phyloP scores from a whole-genome alignment of 2,329 filamentous ascomycete species.

The Curvularia eragrostidis region DNA sequence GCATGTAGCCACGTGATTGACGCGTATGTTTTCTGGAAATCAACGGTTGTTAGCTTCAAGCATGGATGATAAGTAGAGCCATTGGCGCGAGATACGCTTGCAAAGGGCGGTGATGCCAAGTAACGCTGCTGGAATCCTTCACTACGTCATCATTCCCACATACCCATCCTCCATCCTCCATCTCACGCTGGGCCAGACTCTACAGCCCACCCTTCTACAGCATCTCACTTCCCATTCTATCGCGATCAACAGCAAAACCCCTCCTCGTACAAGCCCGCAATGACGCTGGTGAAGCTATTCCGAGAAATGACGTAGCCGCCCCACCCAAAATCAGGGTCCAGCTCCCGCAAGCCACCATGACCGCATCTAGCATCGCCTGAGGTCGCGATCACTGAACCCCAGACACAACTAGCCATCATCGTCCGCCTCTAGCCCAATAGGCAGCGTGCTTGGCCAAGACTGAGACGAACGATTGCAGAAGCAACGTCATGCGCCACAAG shows the following conservation, averaged over 20 bases:
- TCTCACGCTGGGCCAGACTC: background rate
- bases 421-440: slow-evolving; percentile 17
- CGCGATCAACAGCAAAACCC: slow-evolving; percentile 6
- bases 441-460: slow-evolving; percentile 15
- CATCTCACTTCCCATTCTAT: slow-evolving; percentile 1
- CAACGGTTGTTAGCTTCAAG: background rate
- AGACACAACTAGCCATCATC: slow-evolving; percentile 19
- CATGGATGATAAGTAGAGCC: background rate
- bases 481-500: slow-evolving; percentile 29
- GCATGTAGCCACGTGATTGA: slow-evolving; percentile 8
- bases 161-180: background rate
- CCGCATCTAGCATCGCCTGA: slow-evolving; percentile 14
- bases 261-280: slow-evolving; percentile 9
- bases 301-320: slow-evolving; percentile 28
- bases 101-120: background rate
- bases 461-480: slow-evolving; percentile 5
- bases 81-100: background rate
- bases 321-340: slow-evolving; percentile 15
- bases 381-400: slow-evolving; percentile 16
- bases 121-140: background rate
- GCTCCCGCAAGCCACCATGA: slow-evolving; percentile 15
- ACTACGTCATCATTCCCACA: slow-evolving; percentile 2
- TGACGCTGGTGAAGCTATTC: slow-evolving; percentile 25
- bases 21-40: background rate
- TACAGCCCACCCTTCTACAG: background rate